Conservation (phyloP, 1,284 basidiomycete species). For the Boletus chippewaensis region DNA sequence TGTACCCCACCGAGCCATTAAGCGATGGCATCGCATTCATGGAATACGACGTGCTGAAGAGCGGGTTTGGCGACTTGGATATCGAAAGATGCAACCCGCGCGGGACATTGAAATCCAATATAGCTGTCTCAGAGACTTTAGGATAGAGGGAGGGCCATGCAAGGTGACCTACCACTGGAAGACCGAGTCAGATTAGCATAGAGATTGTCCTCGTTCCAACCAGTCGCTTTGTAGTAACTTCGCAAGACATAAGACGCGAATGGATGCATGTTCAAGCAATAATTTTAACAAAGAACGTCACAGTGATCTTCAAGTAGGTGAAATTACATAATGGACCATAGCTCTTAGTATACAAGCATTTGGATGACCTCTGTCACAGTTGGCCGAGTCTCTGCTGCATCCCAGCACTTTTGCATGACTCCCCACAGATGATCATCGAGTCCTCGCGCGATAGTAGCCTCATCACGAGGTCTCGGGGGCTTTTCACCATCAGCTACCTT, state of each 20-base stretch:
- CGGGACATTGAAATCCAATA: conserved; percentile 81
- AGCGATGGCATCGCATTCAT: conserved; percentile 89
- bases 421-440: conserved; percentile 44
- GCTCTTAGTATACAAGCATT: conserved; percentile 4
- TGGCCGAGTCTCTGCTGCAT: conserved; percentile 33
- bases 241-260: conserved; percentile 85
- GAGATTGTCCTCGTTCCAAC: conserved; percentile 95
- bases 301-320: neutral
- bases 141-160: neutral
- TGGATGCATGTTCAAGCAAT: conserved; percentile 53
- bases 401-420: conserved; percentile 43
- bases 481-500: conserved; percentile 37
- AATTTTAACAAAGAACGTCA: neutral
- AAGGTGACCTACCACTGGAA: conserved; percentile 61
- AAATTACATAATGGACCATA: conserved; percentile 13
- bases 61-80: conserved; percentile 82
- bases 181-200: conserved; percentile 88
- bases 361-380: conserved; percentile 37
- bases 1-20: conserved; percentile 89
- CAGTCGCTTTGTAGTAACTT: conserved; percentile 84
- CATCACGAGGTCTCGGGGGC: conserved; percentile 38
- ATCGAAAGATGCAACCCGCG: conserved; percentile 74
- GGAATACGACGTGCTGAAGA: conserved; percentile 88
- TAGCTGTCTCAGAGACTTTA: conserved; percentile 42
- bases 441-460: conserved; percentile 35